Base-by-base conservation (phyloP, 2,329 filamentous ascomycete species). In the Penicillium nordicum region DNA sequence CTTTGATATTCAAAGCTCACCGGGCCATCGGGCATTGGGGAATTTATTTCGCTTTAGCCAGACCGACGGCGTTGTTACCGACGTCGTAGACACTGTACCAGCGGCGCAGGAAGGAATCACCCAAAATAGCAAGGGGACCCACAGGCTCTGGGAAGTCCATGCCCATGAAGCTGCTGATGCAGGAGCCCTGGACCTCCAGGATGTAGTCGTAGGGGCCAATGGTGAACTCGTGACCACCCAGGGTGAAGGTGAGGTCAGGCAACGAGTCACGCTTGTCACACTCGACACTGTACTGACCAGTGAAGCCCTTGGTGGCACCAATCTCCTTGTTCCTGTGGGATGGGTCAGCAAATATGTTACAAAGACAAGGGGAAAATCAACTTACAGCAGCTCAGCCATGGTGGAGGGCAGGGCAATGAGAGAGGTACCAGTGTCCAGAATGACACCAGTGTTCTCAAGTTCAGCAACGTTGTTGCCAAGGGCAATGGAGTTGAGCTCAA, bases 351-450 rank as follows among this genome's bases (percentile, higher is more conserved):
- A 37, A 29, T 7, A 36, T 2, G 7, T 30, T 29, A 45, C 12
- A 21, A 23, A 8, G 49, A 18, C 5, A 8, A 50, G 37, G 18
- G 36, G 18, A 9, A 21, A 21, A 29, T 46, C 43, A 37, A 78
- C 80, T 78, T 76, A 82, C 79, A 99, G 83, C 63, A 99, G 88
- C 81, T 97, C 94, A 57, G 94, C 93, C 66, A 97, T 84, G 70
- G 90, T 88, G 67, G 85, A 88, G 68, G 94, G 94, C 56, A 99
- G 89, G 68, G 93, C 92, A 78, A 97, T 97, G 75, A 99, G 86
- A 46, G 95, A 99, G 73, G 94, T 99, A 70, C 94, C 94, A 54
- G 94, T 99, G 83, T 99, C 94, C 59, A 99, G 89, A 64, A 99
- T 97, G 69, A 92, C 90, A 79, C 94, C 95, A 57, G 92, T 97